Evolutionary conservation across 2,329 filamentous ascomycete genomes (phyloP), one percentile per base, ranked within the genome.

Genomic region (Aspergillus nomiae): DNA sequence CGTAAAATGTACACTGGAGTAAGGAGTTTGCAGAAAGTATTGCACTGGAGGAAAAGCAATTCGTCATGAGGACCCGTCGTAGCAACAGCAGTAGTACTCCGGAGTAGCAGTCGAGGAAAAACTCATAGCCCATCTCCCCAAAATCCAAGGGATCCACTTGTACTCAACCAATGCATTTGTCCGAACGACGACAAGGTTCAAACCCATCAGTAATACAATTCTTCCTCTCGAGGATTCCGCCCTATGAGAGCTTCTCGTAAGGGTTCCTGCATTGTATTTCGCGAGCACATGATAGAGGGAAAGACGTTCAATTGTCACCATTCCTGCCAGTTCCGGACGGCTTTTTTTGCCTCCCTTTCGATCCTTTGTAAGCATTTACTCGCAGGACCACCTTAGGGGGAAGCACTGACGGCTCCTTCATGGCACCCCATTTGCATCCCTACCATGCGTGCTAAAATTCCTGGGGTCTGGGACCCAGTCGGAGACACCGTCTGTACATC

Each of bases 401-500:
- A 24, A 38, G n/a, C 36, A 38, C 12, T 9, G 21, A 55, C 38
- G 12, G 30, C n/a, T 55, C 14, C 5, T 28, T 30, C n/a, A 24
- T 24, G 36, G 21, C 4, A 21, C 32, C 51, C 24, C 51, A n/a
- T 38, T 38, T 55, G 4, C n/a, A 55, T 38, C 51, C 51, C 51
- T 55, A 55, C 51, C 30, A 38, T 55, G 51, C 30, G 14, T 34
- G 8, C 32, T 55, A 38, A 55, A 38, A 55, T 38, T 16, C 32
- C 32, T 55, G n/a, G 51, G 30, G 51, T 38, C 51, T n/a, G 11
- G 46, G 45, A 54, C 51, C 41, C 56, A 56, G n/a, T 59, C 67
- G 67, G 67, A 62, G 67, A 60, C 67, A 65, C 67, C 67, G 67
- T 64, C 59, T 60, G 58, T 62, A 48, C 62, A 32, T 50, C 48